phyloP scores from a whole-genome alignment of 345 rosid genomes.

The Moringa oleifera region DNA sequence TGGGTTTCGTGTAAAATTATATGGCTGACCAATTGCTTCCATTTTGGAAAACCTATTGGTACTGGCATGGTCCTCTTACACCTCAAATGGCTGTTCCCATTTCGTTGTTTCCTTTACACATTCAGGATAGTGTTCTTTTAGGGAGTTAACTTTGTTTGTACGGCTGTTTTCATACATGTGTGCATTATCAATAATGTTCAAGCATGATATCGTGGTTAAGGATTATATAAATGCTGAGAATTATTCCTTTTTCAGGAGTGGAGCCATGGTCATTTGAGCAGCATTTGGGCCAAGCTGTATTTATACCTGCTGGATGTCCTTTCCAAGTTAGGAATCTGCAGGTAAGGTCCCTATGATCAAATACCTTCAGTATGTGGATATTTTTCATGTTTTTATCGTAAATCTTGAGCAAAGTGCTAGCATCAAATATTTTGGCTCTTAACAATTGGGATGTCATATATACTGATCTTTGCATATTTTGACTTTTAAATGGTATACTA shows the following conservation, averaged over 20 bases:
- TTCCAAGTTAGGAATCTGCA: slow-evolving; percentile 77
- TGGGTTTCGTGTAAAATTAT: no score
- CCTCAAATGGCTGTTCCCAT: not conserved
- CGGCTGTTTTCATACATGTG: not conserved
- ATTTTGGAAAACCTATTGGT: no score
- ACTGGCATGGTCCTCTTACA: not conserved
- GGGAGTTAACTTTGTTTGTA: not conserved
- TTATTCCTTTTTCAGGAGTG: slow-evolving; percentile 47
- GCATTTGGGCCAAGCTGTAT: slow-evolving; percentile 73
- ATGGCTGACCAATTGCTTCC: no score
- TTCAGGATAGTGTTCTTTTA: not conserved
- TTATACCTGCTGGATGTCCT: slow-evolving; percentile 95
- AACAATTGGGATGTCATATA: no score
- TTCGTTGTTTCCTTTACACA: not conserved
- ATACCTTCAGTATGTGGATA: slow-evolving; percentile 5
- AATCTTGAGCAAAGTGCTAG: not conserved
- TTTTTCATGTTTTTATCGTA: not conserved
- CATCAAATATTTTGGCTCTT: not conserved
- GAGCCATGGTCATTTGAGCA: slow-evolving; percentile 95
- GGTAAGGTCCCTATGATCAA: slow-evolving; percentile 31
- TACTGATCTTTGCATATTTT: no score
- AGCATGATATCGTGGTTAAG: not conserved
- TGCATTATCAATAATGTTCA: not conserved
- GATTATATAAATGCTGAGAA: not conserved
- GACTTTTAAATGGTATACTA: not conserved